Conservation (phyloP, 441 rosid species). For the Eutrema salsugineum region DNA sequence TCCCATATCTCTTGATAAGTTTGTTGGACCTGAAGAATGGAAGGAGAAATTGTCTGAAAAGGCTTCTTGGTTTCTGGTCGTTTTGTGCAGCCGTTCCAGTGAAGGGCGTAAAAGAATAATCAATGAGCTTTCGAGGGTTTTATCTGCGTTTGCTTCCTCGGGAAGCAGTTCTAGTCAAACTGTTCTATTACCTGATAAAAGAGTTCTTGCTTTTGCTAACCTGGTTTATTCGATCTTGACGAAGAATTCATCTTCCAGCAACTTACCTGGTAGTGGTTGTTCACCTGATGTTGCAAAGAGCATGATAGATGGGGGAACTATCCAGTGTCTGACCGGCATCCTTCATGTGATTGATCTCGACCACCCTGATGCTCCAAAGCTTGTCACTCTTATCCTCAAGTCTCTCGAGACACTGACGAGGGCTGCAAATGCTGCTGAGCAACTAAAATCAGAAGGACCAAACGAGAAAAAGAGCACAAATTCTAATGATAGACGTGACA, state of each 20-base stretch:
- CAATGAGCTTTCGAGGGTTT: slow-evolving; percentile 81
- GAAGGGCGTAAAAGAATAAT: slow-evolving; percentile 92
- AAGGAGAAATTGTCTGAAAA: slow-evolving; percentile 88
- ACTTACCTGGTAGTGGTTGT: slow-evolving; percentile 84
- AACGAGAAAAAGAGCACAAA: slow-evolving; percentile 60
- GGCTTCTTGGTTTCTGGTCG: slow-evolving; percentile 92
- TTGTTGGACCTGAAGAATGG: slow-evolving; percentile 87
- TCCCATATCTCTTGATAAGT: slow-evolving; percentile 68
- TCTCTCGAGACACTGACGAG: slow-evolving; percentile 88
- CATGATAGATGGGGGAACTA: slow-evolving; percentile 97
- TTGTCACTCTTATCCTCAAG: slow-evolving; percentile 83
- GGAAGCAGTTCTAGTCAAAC: slow-evolving; percentile 62
- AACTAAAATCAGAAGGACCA: slow-evolving; percentile 60
- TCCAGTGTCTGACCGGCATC: slow-evolving; percentile 72
- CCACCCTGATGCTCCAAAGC: slow-evolving; percentile 95
- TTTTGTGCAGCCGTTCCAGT: slow-evolving; percentile 83
- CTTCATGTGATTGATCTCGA: slow-evolving; percentile 91
- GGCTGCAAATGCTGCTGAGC: slow-evolving; percentile 93
- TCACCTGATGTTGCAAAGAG: slow-evolving; percentile 95
- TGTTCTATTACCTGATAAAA: slow-evolving; percentile 71
- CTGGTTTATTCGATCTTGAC: slow-evolving; percentile 80
- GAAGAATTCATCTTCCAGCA: slow-evolving; percentile 79
- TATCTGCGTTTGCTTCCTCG: slow-evolving; percentile 64
- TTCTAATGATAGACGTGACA: slow-evolving; percentile 52
- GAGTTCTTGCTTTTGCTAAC: slow-evolving; percentile 75